Conservation (phyloP, 345 rosid genomes). For the Mercurialis annua region DNA sequence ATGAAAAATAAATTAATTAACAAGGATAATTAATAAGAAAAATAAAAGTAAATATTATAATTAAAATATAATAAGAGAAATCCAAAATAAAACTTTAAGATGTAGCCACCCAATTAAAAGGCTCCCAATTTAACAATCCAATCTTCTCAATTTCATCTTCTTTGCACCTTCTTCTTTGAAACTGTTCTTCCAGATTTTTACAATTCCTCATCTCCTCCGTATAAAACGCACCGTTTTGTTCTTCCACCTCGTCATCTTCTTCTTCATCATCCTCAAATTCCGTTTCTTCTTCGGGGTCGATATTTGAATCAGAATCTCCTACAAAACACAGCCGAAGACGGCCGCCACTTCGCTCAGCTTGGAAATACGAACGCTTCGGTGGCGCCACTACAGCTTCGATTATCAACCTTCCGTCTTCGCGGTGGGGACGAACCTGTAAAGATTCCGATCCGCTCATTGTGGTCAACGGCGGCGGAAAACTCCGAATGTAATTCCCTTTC, state of each 20-base stretch:
- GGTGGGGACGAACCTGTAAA: conserved; percentile 53
- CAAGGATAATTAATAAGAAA: neutral
- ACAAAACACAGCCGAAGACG: conserved; percentile 55
- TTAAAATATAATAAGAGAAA: conserved; percentile 9
- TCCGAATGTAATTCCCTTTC: conserved; percentile 31
- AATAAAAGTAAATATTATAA: neutral
- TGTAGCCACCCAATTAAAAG: conserved; percentile 60
- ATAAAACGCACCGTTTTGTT: conserved; percentile 17
- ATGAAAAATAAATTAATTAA: neutral
- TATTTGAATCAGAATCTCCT: conserved; percentile 25
- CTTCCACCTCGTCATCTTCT: conserved; percentile 21
- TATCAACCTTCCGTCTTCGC: conserved; percentile 70
- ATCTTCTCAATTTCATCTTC: conserved; percentile 38
- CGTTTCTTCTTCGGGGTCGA: conserved; percentile 20
- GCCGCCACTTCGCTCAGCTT: conserved; percentile 70
- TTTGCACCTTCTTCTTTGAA: conserved; percentile 48
- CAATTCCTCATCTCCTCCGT: conserved; percentile 24
- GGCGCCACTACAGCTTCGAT: conserved; percentile 47
- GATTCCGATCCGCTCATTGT: conserved; percentile 52
- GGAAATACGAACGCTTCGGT: conserved; percentile 33
- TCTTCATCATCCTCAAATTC: neutral
- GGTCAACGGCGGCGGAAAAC: conserved; percentile 80
- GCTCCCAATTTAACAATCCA: conserved; percentile 54
- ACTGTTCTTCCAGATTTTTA: conserved; percentile 24
- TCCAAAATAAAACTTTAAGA: conserved; percentile 44